A percentile compares a stretch with the other conserved stretches of the same genome.
Evolutionary conservation across 257 asterid species (phyloP).

Genomic region (Ehretia macrophylla): DNA sequence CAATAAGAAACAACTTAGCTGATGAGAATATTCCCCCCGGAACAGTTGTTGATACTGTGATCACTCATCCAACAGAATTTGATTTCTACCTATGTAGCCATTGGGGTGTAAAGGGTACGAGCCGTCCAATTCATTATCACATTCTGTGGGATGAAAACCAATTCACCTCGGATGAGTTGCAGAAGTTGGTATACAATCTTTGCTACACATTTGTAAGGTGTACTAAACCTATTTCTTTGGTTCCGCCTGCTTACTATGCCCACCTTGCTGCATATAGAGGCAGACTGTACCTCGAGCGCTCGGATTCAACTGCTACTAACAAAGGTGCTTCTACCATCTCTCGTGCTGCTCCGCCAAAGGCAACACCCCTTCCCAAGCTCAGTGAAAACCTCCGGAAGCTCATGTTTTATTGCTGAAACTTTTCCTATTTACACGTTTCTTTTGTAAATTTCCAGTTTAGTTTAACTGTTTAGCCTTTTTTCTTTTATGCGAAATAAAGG

Average conservation of each 20-base stretch:
- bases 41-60: conserved; percentile 82
- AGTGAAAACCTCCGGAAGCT: conserved; percentile 73
- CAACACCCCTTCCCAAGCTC: conserved; percentile 76
- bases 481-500: too few species aligned
- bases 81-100: conserved; percentile 96
- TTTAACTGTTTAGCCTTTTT: conserved; percentile 1
- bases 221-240: conserved; percentile 90
- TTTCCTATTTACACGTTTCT: conserved; percentile 5
- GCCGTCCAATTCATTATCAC: conserved; percentile 90
- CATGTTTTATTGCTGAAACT: conserved; percentile 83
- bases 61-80: conserved; percentile 77
- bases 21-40: conserved; percentile 83
- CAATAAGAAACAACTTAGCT: conserved; percentile 14
- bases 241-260: conserved; percentile 92
- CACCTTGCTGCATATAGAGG: conserved; percentile 97
- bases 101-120: conserved; percentile 93
- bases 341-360: conserved; percentile 52
- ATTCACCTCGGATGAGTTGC: conserved; percentile 88
- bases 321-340: conserved; percentile 31
- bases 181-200: conserved; percentile 77
- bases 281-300: conserved; percentile 65
- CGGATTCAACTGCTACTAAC: conserved; percentile 29
- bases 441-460: not conserved
- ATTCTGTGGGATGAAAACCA: conserved; percentile 77
- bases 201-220: conserved; percentile 96